Evolutionary conservation across 108 stramenopile genomes (phyloP).

Genomic region (Cyclotella distinguenda): DNA sequence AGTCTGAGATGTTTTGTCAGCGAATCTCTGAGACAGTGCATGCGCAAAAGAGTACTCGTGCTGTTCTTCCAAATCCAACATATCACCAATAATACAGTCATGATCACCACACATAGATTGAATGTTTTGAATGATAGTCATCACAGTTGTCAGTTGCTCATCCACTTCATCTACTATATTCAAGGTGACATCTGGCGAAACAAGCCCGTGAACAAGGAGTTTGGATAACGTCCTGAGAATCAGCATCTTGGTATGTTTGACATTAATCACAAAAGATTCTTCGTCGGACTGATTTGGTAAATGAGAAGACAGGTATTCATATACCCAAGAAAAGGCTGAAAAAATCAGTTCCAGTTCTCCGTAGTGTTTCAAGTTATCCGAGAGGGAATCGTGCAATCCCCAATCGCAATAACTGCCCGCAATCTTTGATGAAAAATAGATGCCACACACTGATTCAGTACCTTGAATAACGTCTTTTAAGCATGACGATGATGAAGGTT

Average conservation of each 20-base stretch:
- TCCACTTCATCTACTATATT: constrained; percentile 18
- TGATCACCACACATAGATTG: constrained; percentile 30
- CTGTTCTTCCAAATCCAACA: constrained; percentile 28
- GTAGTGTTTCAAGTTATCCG: constrained; percentile 1
- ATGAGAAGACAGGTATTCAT: constrained; percentile 22
- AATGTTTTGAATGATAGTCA: constrained; percentile 38
- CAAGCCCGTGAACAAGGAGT: constrained; percentile 14
- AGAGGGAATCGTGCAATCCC: neutral
- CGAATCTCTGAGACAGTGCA: constrained; percentile 23
- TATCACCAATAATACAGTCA: constrained; percentile 39
- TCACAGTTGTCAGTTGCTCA: constrained; percentile 25
- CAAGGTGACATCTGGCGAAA: neutral
- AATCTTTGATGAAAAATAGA: constrained; percentile 37
- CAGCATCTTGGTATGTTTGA: constrained; percentile 3
- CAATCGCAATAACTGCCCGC: constrained; percentile 20
- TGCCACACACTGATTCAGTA: constrained; percentile 41
- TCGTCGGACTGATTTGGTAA: neutral
- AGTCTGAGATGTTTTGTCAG: constrained; percentile 14
- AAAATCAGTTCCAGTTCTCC: constrained; percentile 30
- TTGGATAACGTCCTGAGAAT: constrained; percentile 22
- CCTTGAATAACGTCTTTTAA: constrained; percentile 33
- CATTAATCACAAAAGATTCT: neutral
- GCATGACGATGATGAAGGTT: constrained; percentile 5
- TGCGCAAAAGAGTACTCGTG: constrained; percentile 14
- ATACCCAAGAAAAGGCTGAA: constrained; percentile 39